Evolutionary conservation across 345 rosid species (phyloP), one percentile per base, ranked within the genome.

Genomic region (Aquilaria yunnanensis): DNA sequence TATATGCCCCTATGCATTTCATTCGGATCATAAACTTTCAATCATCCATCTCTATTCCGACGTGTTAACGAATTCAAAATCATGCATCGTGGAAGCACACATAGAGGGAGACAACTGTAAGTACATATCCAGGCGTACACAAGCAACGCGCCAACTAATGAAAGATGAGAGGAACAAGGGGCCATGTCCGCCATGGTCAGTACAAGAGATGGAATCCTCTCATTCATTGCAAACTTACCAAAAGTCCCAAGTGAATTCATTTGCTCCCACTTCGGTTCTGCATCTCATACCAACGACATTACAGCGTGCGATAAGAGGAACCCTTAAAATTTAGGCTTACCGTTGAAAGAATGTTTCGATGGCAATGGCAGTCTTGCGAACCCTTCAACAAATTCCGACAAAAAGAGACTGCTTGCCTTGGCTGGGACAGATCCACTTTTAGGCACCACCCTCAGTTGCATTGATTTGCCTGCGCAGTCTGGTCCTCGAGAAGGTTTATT

Each of bases 401-500:
- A 70, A 62, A 51, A 59, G 45, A 37, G 67, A 56, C 59, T 60
- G 51, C 47, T 67, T 75, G 75, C 47, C 70, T 4, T 16, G 57
- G 11, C 67, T 60, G 10, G 32, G 48, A 61, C 61, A 59, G 6
- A 46, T 63, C 34, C 59, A 58, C 69, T 66, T 78, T 56, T 59
- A 61, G 33, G 50, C 33, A 16, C 14, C 23, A 37, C 34, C 72
- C 74, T 92, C 83, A 92, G 70, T 84, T 85, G 94, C 99, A 95
- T 63, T 87, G 96, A 75, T 81, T 91, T 45, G 70, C 55, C 56
- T 80, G 84, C 5, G 86, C 75, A 74, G 72, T 90, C 83, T 76
- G 75, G 52, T 88, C 96, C 59, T 91, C 89, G 0, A 91, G 79
- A 65, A 85, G 85, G 67, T 83, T 87, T 48, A 75, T 75, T 31